These are phyloP conservation scores for Escallonia rubra DNA, from an alignment of 129 eudicot genomes.

Conservation along the genomic window DNA sequence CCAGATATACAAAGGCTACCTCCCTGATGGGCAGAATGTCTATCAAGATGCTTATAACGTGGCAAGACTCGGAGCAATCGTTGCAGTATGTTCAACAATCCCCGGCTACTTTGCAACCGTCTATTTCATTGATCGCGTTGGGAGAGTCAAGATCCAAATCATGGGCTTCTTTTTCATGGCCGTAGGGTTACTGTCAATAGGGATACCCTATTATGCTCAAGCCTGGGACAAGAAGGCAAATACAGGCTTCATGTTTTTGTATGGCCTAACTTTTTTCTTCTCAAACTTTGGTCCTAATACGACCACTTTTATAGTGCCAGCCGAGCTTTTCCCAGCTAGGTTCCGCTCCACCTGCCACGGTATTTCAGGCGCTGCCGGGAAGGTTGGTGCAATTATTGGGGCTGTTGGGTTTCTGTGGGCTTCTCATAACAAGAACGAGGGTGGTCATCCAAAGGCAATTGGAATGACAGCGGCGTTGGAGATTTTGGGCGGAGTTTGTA, in stretches of 20 bases:
- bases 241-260: conserved; percentile 30
- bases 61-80: conserved; percentile 34
- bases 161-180: conserved; percentile 54
- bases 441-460: conserved; percentile 18
- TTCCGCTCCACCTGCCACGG: conserved; percentile 66
- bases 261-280: conserved; percentile 48
- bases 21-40: conserved; percentile 13
- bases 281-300: conserved; percentile 64
- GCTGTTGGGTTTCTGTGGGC: conserved; percentile 41
- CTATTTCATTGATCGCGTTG: conserved; percentile 43
- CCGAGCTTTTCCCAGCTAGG: conserved; percentile 65
- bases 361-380: conserved; percentile 49
- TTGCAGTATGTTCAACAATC: conserved; percentile 44
- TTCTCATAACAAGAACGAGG: conserved; percentile 5
- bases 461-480: conserved; percentile 29
- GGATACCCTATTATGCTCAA: conserved; percentile 9
- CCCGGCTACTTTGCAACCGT: conserved; percentile 52
- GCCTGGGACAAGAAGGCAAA: conserved; percentile 14
- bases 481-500: conserved; percentile 40
- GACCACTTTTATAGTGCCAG: conserved; percentile 60
- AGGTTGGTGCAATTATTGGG: conserved; percentile 50
- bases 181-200: conserved; percentile 29
- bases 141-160: conserved; percentile 49
- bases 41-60: conserved; percentile 37
- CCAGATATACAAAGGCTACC: conserved; percentile 12